Evolutionary conservation across 139 green algal species (phyloP), one percentile per base, ranked within the genome.

Genomic region (Chlamydomonas incerta): DNA sequence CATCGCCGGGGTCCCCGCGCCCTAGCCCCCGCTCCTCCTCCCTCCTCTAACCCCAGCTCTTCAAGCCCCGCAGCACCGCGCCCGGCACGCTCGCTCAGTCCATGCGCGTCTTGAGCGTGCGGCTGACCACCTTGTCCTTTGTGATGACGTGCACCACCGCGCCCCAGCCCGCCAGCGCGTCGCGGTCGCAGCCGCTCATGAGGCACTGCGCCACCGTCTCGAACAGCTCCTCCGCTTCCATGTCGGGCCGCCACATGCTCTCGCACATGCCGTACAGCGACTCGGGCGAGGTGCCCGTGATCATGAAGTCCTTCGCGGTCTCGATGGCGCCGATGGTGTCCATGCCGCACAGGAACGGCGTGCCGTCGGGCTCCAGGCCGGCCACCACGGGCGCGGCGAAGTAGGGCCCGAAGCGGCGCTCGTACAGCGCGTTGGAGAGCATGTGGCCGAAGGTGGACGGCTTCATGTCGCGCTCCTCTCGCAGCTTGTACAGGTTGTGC

Each of bases 401-500:
- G 92, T 99, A 99, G 34, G 98, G 96, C 18, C 96, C 96, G 87
- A 99, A 99, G 72, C 97, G 91, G 72, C 97, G 96, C 93, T 99
- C 96, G 87, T 99, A 99, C 29, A 99, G 89, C 62, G 95, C 96
- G 47, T 94, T 93, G 11, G 95, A 99, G 18, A 99, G 92, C 65
- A 99, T 84, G 81, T 97, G 90, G 2, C 85, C 94, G 90, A 99
- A 99, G 3, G 96, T 98, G 15, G 93, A 92, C 33, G 98, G 98
- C 89, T 94, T 96, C 92, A 99, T 99, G 79, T 98, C 91, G 2
- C 98, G 93, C 90, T 99, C 97, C 90, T 99, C 98, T 20, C 97
- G 83, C 37, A 99, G 90, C 80, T 98, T 96, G 93, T 99, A 99
- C 79, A 99, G 75, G 80, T 99, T 99, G 93, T 99, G 96, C 76